A percentile compares a stretch with the other conserved stretches of the same genome.
Evolutionary conservation across 192 early-diverging fungal genomes (phyloP).

Genomic region (Neocallimastix lanati): DNA sequence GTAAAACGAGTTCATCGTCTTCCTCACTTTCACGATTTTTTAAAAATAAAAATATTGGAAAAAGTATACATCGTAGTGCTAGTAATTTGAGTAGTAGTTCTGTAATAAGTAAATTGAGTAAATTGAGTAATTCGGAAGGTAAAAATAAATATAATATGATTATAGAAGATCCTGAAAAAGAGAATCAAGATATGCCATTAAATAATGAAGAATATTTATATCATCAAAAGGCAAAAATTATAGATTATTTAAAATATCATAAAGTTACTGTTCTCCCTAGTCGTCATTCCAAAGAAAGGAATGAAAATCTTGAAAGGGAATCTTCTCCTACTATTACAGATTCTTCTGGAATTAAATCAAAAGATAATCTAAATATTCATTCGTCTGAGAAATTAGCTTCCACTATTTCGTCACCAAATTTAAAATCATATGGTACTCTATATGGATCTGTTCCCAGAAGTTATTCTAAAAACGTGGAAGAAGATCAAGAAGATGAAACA

Average conservation of each 20-base stretch:
- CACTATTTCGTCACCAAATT: background rate
- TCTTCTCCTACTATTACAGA: no score
- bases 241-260: background rate
- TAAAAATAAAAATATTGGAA: background rate
- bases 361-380: no score
- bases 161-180: background rate
- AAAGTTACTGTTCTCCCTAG: background rate
- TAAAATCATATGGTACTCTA: background rate
- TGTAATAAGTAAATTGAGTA: background rate
- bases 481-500: no score
- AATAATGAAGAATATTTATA: background rate
- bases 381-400: no score
- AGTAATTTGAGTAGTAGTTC: background rate
- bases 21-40: background rate
- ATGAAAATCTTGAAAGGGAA: no score
- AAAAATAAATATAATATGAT: background rate
- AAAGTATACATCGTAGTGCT: background rate
- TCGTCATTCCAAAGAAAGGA: background rate
- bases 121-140: background rate
- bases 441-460: no score
- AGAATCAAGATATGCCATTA: background rate
- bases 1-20: background rate
- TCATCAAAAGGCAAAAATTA: background rate
- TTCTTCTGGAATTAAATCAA: no score
- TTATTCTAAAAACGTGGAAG: no score